These are phyloP conservation scores for Biscogniauxia mediterranea DNA, from an alignment of 2,329 filamentous ascomycete species.

Conservation along the genomic window DNA sequence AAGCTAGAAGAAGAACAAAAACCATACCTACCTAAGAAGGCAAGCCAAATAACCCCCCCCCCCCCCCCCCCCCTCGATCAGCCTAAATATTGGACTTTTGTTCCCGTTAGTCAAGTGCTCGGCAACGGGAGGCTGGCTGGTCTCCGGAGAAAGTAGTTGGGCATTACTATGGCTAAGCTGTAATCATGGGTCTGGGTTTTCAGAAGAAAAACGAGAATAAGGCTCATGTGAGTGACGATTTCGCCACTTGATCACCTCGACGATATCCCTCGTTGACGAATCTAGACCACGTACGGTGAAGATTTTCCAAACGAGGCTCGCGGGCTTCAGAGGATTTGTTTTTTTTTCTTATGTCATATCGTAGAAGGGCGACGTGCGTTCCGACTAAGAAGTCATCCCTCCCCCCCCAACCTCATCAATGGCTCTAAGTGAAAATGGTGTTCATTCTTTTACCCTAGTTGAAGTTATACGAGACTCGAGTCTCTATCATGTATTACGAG, in stretches of 20 bases:
- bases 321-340: neutral
- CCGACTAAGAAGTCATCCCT: too few relatives aligned
- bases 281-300: neutral
- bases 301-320: neutral
- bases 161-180: neutral
- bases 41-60: too few relatives aligned
- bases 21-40: too few relatives aligned
- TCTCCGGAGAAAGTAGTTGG: neutral
- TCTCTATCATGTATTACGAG: too few relatives aligned
- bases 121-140: neutral
- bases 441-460: too few relatives aligned
- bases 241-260: neutral
- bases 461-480: too few relatives aligned
- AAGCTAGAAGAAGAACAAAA: too few relatives aligned
- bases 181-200: neutral
- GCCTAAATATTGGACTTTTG: too few relatives aligned
- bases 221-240: neutral
- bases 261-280: neutral
- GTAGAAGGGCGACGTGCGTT: too few relatives aligned
- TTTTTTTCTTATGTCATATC: neutral
- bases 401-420: too few relatives aligned
- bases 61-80: too few relatives aligned
- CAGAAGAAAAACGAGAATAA: neutral
- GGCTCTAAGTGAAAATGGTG: too few relatives aligned
- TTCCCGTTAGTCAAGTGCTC: neutral